phyloP scores from a whole-genome alignment of 257 asterid genomes.

The Galeopsis tetrahit region DNA sequence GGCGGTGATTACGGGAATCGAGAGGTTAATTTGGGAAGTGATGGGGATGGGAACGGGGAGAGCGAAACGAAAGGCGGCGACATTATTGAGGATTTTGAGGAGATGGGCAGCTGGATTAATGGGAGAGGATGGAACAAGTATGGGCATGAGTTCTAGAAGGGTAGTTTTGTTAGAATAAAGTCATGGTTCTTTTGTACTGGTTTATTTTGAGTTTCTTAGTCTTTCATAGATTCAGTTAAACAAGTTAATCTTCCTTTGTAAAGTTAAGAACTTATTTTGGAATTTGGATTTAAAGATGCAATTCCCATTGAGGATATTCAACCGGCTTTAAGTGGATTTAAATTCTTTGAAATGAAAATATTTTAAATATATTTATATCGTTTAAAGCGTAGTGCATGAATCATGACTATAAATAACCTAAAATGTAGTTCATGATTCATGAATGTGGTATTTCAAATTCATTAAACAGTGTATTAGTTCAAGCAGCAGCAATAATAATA shows the following conservation, averaged over 20 bases:
- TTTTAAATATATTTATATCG: not conserved
- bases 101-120: slow-evolving; percentile 85
- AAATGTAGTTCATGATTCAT: not conserved
- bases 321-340: not conserved
- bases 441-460: not conserved
- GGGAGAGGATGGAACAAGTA: slow-evolving; percentile 40
- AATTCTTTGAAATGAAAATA: not conserved
- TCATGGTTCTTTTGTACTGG: not conserved
- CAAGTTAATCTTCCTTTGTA: not conserved
- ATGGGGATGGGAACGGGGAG: slow-evolving; percentile 85
- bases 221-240: no score
- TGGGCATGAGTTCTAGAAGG: slow-evolving; percentile 54
- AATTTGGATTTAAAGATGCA: not conserved
- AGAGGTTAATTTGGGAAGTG: slow-evolving; percentile 74
- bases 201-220: no score
- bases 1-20: slow-evolving; percentile 62
- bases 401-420: not conserved
- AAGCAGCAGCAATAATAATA: not conserved
- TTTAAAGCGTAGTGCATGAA: not conserved
- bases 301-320: not conserved
- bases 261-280: not conserved
- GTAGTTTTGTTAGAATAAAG: slow-evolving; percentile 56
- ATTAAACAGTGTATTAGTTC: not conserved
- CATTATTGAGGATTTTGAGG: slow-evolving; percentile 71
- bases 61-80: slow-evolving; percentile 71